Base-by-base conservation (phyloP, 2,329 filamentous ascomycete genomes). In the Hymenoscyphus infarciens region DNA sequence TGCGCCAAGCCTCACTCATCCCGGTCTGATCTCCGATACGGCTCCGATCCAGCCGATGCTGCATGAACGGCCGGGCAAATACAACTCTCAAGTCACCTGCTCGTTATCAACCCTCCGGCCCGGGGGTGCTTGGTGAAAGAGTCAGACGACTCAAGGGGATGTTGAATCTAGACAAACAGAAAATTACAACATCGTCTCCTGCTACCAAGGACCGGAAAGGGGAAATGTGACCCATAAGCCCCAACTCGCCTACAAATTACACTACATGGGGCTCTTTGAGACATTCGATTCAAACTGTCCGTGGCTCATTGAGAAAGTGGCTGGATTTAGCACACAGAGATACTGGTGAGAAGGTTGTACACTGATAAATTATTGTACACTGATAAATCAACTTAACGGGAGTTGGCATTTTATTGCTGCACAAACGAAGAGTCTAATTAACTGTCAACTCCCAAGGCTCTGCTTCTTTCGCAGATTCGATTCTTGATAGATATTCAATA, bases 381-480 rank as follows among this genome's bases (percentile, higher is more conserved):
- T 49, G 42, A 19, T 25, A 49, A 49, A n/a, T n/a, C n/a, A n/a
- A n/a, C n/a, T n/a, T 49, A 49, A 49, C 42, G 42, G 42, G 42
- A 22, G n/a, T 10, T 19, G n/a, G 42, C 42, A 49, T 49, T 22
- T 22, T 4, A 15, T 13, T 25, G 42, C 19, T 49, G 11, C 42
- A 49, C 42, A 19, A 11, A 42, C 1, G 5, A 42, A 42, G 39
- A 42, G 39, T n/a, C 19, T 10, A 49, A 49, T 49, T 22, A 49
- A 49, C 10, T 10, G 42, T 22, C 33, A 35, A 35, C 33, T 35
- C 33, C 10, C 33, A n/a, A 49, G 42, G 42, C 19, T 49, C 19
- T 42, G 19, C n/a, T 6, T n/a, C n/a, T 7, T 16, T 42, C 39
- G 25, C 25, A 27, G 25, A 4, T 27, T 27, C 25, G 25, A 27